Conservation (phyloP, 176 grass and related monocot species). For the Raddia distichophylla region DNA sequence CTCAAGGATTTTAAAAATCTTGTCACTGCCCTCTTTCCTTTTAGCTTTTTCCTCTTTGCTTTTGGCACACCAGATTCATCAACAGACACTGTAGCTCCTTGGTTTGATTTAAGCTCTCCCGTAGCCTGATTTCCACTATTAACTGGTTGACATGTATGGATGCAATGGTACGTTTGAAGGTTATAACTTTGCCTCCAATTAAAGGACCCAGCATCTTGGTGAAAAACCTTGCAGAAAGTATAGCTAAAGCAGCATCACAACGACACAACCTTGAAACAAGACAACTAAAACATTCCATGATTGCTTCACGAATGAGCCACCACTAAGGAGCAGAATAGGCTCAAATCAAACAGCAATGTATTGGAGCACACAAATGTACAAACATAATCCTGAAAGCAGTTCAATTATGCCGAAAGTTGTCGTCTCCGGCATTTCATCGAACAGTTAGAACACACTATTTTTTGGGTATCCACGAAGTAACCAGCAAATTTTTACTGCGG, state of each 20-base stretch:
- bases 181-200: conserved; percentile 22
- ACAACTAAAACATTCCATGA: neutral
- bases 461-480: neutral
- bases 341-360: neutral
- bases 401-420: neutral
- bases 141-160: conserved; percentile 55
- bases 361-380: neutral
- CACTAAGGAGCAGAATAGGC: neutral
- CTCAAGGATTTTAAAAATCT: conserved; percentile 91
- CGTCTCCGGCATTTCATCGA: conserved; percentile 37
- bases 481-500: neutral
- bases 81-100: conserved; percentile 25
- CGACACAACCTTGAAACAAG: conserved; percentile 17
- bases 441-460: neutral
- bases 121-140: conserved; percentile 37
- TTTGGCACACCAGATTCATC: conserved; percentile 48
- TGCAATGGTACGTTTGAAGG: conserved; percentile 42
- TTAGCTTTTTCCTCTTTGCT: conserved; percentile 84
- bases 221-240: conserved; percentile 59
- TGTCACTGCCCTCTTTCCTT: conserved; percentile 84
- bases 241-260: conserved; percentile 55
- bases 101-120: conserved; percentile 37
- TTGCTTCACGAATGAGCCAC: neutral
- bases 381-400: neutral
- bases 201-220: conserved; percentile 23